Base-by-base conservation (phyloP, 164 flowering plant species). In the Tinospora cordifolia region DNA sequence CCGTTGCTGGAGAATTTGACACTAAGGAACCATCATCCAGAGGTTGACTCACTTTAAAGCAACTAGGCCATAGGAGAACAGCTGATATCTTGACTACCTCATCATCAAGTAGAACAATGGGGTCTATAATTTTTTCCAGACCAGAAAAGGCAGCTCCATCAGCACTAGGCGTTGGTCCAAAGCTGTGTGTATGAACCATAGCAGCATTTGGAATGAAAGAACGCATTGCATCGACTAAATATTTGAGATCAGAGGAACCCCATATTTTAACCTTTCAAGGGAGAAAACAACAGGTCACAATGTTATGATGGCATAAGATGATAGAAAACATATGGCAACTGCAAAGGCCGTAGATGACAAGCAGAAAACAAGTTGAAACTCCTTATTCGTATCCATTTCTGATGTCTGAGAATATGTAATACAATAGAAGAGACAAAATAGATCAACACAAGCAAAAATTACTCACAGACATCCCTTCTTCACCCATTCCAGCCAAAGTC, bases 401-500 rank as follows among this genome's bases (percentile, higher is more conserved):
- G 21, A 51, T 51, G n/a, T n/a, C n/a, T 15, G 21, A 51, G n/a
- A 51, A 7, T 51, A 51, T 10, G n/a, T n/a, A n/a, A n/a, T n/a
- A 17, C 59, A 51, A 7, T 51, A 51, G 22, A 51, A 51, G n/a
- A n/a, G n/a, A n/a, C n/a, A n/a, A n/a, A n/a, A n/a, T n/a, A n/a
- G n/a, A n/a, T 40, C 9, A 9, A 40, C 44, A 9, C 4, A 40
- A 40, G 44, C 62, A 67, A 54, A 62, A 25, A 62, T 69, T 63
- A 88, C 99, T 85, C 77, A 95, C 99, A 62, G 93, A 81, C 88
- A 88, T 79, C 77, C 99, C 99, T 80, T 84, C 94, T 9, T 92
- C 93, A 69, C 99, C 99, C 64, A 87, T 90, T 71, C 94, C 92
- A 77, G 98, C 99, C 83, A 95, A 84, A 69, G 98, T 95, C 81